Base-by-base conservation (phyloP, 345 rosid genomes). In the Pistacia atlantica region DNA sequence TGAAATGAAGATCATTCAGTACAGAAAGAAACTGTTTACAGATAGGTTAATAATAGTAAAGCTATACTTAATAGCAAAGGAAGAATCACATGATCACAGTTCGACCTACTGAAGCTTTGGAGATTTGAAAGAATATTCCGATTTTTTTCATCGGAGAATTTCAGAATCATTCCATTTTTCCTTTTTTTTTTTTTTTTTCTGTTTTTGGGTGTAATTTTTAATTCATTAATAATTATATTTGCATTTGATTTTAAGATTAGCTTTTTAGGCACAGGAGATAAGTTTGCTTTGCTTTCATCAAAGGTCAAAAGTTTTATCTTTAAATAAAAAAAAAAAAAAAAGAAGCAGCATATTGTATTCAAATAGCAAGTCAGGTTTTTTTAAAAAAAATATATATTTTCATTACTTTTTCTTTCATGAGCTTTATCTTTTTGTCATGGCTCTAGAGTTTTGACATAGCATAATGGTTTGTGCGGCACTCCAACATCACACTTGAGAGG, bases 261-360 rank as follows among this genome's bases (percentile, higher is more conserved):
- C 42, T 71, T 57, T 22, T 2, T 5, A n/a, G 63, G 64, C 20
- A 42, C 33, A 5, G 46, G 5, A 37, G 76, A 73, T 61, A 61
- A 46, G 75, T 60, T 60, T 58, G 73, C 18, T 12, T 69, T 45
- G 20, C 56, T 31, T 57, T 60, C 31, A 46, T 10, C 7, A 61
- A 61, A 73, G 60, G 75, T 60, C 67, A 60, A 72, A 72, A 72
- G 54, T 13, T 71, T 13, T 25, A 9, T 45, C 2, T 10, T 25
- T 17, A 12, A 48, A 56, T 5, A 11, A 4, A 46, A 42, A 28
- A 1, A 22, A 22, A 22, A 22, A 22, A 22, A 28, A 51, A 22
- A 72, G 59, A 59, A 59, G 67, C 14, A 60, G 56, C 42, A 16
- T 22, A 12, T 71, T n/a, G 56, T 55, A 20, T 56, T 45, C 56